Evolutionary conservation across 768 basidiomycete species (phyloP), one percentile per base, ranked within the genome.

Genomic region (Mycena polygramma): DNA sequence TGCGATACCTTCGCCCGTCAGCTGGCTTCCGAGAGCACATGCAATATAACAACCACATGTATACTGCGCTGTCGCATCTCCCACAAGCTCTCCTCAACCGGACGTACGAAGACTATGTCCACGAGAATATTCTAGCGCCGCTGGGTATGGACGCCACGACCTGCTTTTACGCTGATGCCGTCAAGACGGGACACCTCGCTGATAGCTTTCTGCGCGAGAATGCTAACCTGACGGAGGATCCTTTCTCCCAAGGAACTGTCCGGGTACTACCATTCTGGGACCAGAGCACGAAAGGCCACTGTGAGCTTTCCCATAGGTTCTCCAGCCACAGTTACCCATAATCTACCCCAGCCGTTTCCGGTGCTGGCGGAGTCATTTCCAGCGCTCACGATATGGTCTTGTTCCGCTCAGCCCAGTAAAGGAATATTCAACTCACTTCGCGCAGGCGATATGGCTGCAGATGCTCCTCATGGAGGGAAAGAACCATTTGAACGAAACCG

Each of bases 371-470:
- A n/a, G 73, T 81, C 3, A 79, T 81, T 9, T 75, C 66, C 14
- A 78, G 69, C 46, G 78, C 79, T 0, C 69, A 66, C 10, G 80
- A 81, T 54, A 74, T 77, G 59, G 80, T 77, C 36, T 48, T 57
- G 15, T 7, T 30, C 35, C 8, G 10, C 30, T 51, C 26, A 22
- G n/a, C 26, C 71, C 2, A 30, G 9, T 26, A 55, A 9, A 11
- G 30, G 30, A 30, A 30, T 22, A 41, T 7, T 17, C 49, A 1
- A 6, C 13, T 19, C 36, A 14, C 7, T 11, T 39, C 41, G 11
- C 35, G 20, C 35, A 80, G 79, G 77, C 78, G 20, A 75, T 71
- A 20, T 81, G 79, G 79, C 72, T 81, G 14, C 78, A 78, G 61
- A 73, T 70, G 26, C 76, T 81, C 15, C 62, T 81, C 9, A 52